A percentile compares a stretch with the other conserved stretches of the same genome.
Conservation (phyloP, 2,329 filamentous ascomycete species). For the Aspergillus hortae region DNA sequence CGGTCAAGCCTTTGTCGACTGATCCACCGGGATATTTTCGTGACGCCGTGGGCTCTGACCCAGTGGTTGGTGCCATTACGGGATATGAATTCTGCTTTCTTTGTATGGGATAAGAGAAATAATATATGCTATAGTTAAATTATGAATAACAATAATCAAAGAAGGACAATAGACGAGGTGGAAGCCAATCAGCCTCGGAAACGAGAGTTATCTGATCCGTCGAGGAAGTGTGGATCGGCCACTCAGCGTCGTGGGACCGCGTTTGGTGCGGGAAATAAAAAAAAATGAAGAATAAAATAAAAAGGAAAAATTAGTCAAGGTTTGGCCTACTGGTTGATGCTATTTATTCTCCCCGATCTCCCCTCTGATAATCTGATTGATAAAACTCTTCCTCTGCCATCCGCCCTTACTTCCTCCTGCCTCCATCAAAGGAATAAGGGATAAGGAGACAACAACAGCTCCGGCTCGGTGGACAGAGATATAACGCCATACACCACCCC, state of each 20-base stretch:
- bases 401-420: not conserved
- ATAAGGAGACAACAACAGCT: not conserved
- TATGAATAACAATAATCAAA: too few species aligned
- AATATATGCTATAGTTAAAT: too few species aligned
- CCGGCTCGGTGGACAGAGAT: not conserved
- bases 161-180: too few species aligned
- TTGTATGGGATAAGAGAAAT: too few species aligned
- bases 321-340: not conserved
- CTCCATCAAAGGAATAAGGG: not conserved
- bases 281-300: too few species aligned
- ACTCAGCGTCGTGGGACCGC: conserved; percentile 2
- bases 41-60: too few species aligned
- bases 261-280: conserved; percentile 3
- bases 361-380: not conserved
- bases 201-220: conserved; percentile 10
- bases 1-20: not conserved
- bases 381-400: not conserved
- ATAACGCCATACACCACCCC: not conserved
- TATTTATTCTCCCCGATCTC: not conserved
- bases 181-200: too few species aligned
- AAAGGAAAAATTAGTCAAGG: too few species aligned
- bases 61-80: too few species aligned
- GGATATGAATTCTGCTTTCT: too few species aligned
- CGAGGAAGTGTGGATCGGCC: not conserved
- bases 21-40: not conserved